phyloP scores from a whole-genome alignment of 2,329 filamentous ascomycete genomes.

The Chaetomium sp. region DNA sequence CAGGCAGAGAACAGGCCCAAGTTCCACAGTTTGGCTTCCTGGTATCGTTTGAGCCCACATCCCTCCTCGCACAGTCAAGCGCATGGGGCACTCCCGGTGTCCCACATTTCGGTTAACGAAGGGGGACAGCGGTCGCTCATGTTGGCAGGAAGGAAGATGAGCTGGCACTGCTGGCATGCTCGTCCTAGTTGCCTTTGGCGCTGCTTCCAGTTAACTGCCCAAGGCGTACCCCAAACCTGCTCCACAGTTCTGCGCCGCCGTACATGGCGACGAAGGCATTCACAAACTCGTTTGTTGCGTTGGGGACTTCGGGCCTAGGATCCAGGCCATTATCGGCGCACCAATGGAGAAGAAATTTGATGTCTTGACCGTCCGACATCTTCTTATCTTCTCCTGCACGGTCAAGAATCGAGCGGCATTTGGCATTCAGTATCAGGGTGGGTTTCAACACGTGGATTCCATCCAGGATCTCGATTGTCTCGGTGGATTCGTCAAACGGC shows the following conservation, averaged over 20 bases:
- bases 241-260: neutral
- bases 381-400: neutral
- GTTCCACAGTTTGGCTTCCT: no score
- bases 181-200: no score
- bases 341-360: slow-evolving; percentile 6
- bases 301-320: neutral
- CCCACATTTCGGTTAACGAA: no score
- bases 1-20: no score
- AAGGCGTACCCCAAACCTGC: neutral
- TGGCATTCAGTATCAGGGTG: slow-evolving; percentile 7
- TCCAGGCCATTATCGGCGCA: neutral
- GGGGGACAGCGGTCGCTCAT: no score
- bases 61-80: no score
- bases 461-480: neutral
- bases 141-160: no score
- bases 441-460: slow-evolving; percentile 7
- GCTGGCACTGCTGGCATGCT: no score
- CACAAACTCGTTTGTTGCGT: slow-evolving; percentile 9
- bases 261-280: neutral
- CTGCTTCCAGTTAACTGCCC: neutral
- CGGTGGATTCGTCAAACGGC: slow-evolving; percentile 8
- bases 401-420: neutral
- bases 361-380: slow-evolving; percentile 4
- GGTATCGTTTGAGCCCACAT: no score
- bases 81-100: no score